Evolutionary conservation across 2,329 filamentous ascomycete species (phyloP), one percentile per base, ranked within the genome.

Genomic region (Arthrobotrys conoides): DNA sequence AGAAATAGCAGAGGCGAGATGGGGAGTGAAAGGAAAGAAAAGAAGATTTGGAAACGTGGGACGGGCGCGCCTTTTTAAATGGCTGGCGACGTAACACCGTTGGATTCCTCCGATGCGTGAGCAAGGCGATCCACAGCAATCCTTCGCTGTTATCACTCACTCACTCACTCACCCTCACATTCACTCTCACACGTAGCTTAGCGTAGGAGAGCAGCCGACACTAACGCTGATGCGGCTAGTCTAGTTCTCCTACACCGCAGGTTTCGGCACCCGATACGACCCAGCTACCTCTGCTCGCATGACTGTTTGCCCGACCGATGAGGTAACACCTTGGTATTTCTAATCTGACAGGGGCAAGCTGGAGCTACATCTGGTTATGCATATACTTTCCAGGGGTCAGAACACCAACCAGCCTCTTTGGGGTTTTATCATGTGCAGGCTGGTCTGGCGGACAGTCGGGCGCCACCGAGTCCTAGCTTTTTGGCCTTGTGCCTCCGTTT

Each of bases 261-360:
- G 69, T 72, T 65, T 72, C 69, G 57, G 44, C 64, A n/a, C 44
- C 67, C 48, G 68, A 64, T 71, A 71, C 68, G 57, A 71, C 48
- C 53, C 48, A 68, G 66, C 53, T 36, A 70, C 49, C 24, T 55
- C 18, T 27, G 33, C 41, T 51, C 64, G 46, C 64, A 67, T 67
- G 64, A 67, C 64, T 67, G 24, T 51, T 67, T 27, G 33, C 46
- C 67, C 20, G 49, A n/a, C 51, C 41, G 66, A 69, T 69, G 66
- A 69, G 66, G 66, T 63, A 70, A 70, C 51, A 49, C 18, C 24
- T 49, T 63, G 41, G 66, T 59, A 49, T 24, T 12, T 20, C 48
- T 51, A n/a, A 10, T 38, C 22, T 12, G 38, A 44, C 38, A 48
- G 59, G 53, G 53, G 64, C 44, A 14, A 49, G 18, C 27, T 41